Percentiles rank a stretch among this genome's conserved stretches.
These are phyloP conservation scores for Diaporthe caulivora DNA, from an alignment of 2,329 filamentous ascomycete species.

Conservation along the genomic window DNA sequence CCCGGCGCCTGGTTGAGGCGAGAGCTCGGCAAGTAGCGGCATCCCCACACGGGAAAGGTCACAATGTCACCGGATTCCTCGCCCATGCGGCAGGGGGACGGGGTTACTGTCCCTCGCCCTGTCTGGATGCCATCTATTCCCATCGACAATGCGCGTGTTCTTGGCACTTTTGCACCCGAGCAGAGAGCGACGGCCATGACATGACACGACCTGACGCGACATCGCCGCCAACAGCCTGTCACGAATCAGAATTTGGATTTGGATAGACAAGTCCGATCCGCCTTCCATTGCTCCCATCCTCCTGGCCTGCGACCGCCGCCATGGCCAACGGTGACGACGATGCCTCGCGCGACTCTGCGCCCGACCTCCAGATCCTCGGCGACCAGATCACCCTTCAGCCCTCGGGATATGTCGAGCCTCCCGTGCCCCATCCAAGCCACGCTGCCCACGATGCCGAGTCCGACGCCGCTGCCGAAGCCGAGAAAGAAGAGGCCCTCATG, in stretches of 20 bases:
- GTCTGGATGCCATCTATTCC: neutral
- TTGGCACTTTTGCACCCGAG: neutral
- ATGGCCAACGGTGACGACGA: slow-evolving; percentile 55
- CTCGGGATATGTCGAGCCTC: slow-evolving; percentile 72
- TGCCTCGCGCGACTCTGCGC: slow-evolving; percentile 66
- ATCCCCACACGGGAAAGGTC: slow-evolving; percentile 19
- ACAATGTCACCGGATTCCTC: slow-evolving; percentile 35
- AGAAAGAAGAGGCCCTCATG: slow-evolving; percentile 78
- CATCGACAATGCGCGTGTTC: slow-evolving; percentile 13
- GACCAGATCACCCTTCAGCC: slow-evolving; percentile 81
- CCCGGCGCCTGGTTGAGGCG: neutral
- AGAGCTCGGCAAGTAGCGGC: slow-evolving; percentile 30
- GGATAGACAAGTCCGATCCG: slow-evolving; percentile 28
- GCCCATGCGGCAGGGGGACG: slow-evolving; percentile 20
- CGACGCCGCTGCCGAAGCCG: slow-evolving; percentile 43
- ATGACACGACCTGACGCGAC: neutral
- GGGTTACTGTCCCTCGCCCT: neutral
- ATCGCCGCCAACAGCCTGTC: slow-evolving; percentile 5
- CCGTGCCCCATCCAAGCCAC: slow-evolving; percentile 32
- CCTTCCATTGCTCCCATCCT: neutral
- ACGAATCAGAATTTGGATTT: neutral
- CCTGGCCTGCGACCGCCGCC: slow-evolving; percentile 27
- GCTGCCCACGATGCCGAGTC: slow-evolving; percentile 48
- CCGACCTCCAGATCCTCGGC: slow-evolving; percentile 83
- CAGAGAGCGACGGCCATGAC: neutral